These are phyloP conservation scores for Entomortierella chlamydospora DNA, from an alignment of 192 early-diverging fungal genomes.

Conservation along the genomic window DNA sequence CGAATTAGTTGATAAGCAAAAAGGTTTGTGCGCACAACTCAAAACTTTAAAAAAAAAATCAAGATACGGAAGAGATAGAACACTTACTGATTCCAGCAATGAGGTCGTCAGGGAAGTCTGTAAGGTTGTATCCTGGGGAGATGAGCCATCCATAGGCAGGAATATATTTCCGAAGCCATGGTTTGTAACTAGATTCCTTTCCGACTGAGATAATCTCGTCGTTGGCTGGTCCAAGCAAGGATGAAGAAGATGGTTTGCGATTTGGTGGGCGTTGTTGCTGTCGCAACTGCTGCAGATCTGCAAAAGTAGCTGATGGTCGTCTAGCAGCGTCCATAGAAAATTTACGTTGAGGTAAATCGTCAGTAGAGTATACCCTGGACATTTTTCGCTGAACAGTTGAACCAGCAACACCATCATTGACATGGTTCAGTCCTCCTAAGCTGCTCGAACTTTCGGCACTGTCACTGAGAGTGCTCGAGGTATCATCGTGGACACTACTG, in stretches of 20 bases:
- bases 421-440: conserved; percentile 46
- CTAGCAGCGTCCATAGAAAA: neutral
- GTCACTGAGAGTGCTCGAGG: conserved; percentile 12
- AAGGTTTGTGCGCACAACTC: neutral
- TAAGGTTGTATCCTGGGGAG: conserved; percentile 34
- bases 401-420: conserved; percentile 42
- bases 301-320: neutral
- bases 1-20: neutral
- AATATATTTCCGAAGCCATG: conserved; percentile 34
- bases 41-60: neutral
- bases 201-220: conserved; percentile 1
- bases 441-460: conserved; percentile 33
- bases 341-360: neutral
- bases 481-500: conserved; percentile 16
- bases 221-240: neutral
- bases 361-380: conserved; percentile 27
- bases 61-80: too few relatives aligned
- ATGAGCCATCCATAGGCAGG: conserved; percentile 46
- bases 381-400: conserved; percentile 36
- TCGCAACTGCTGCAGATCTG: neutral
- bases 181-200: conserved; percentile 34
- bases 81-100: conserved; percentile 56
- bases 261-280: neutral
- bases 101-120: conserved; percentile 42
- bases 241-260: neutral